These are phyloP conservation scores for Dryas alaskensis DNA, from an alignment of 306 rosid genomes.

Conservation along the genomic window DNA sequence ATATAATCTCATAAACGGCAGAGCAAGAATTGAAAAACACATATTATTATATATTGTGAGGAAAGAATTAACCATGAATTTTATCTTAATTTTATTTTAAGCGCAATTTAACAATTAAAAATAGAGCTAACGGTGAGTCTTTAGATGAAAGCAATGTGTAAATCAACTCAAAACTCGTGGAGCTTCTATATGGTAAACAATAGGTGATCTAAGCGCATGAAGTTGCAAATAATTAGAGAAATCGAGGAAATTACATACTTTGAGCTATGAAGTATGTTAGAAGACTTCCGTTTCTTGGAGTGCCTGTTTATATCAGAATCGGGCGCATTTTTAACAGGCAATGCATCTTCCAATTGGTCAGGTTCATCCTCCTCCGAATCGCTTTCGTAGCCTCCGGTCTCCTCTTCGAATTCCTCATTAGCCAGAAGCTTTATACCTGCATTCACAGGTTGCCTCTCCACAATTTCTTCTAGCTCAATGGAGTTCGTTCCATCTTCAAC, in stretches of 20 bases:
- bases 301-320: conserved; percentile 8
- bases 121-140: too few relatives aligned
- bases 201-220: neutral
- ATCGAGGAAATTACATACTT: conserved; percentile 44
- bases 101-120: too few relatives aligned
- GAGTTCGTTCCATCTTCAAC: conserved; percentile 32
- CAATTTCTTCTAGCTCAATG: conserved; percentile 22
- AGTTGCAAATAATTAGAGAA: neutral
- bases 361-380: conserved; percentile 34
- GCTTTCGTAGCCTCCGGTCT: conserved; percentile 39
- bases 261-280: conserved; percentile 49
- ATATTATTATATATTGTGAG: too few relatives aligned
- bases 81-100: too few relatives aligned
- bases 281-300: conserved; percentile 75
- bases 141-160: neutral
- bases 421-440: conserved; percentile 49
- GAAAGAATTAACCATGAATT: too few relatives aligned
- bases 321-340: conserved; percentile 29
- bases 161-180: neutral
- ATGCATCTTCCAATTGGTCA: conserved; percentile 36
- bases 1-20: neutral
- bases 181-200: neutral
- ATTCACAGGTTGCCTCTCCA: conserved; percentile 27
- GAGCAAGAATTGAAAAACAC: too few relatives aligned
- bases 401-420: conserved; percentile 48